phyloP scores from a whole-genome alignment of 1,139 yeast genomes.

The Kurtzmaniella quercitrusa region DNA sequence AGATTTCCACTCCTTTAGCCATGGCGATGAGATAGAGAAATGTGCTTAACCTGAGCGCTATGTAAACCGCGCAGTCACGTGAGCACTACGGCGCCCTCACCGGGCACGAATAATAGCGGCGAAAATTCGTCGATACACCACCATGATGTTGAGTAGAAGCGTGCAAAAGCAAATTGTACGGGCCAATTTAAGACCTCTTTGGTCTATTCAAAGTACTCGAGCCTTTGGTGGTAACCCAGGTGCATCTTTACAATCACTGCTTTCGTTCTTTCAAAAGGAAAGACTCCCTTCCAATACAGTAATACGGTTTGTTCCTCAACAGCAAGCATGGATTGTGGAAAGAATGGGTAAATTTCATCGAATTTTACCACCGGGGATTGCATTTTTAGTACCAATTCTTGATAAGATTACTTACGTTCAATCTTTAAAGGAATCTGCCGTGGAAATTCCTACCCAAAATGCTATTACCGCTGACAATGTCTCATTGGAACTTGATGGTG shows the following conservation, averaged over 20 bases:
- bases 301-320: slow-evolving; percentile 80
- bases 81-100: slow-evolving; percentile 1
- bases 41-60: neutral
- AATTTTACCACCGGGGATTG: slow-evolving; percentile 74
- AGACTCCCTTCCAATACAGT: slow-evolving; percentile 71
- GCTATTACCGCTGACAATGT: slow-evolving; percentile 88
- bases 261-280: slow-evolving; percentile 65
- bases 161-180: neutral
- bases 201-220: neutral
- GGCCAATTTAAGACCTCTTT: neutral
- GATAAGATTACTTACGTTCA: slow-evolving; percentile 81
- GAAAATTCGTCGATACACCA: neutral
- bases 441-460: slow-evolving; percentile 79
- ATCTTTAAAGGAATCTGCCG: slow-evolving; percentile 75
- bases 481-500: slow-evolving; percentile 80
- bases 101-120: neutral
- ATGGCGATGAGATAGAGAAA: slow-evolving; percentile 19
- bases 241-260: slow-evolving; percentile 13
- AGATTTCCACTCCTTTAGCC: slow-evolving; percentile 61
- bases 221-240: slow-evolving; percentile 3
- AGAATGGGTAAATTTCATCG: slow-evolving; percentile 84
- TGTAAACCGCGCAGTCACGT: neutral
- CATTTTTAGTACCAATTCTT: slow-evolving; percentile 64
- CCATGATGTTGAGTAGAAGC: neutral
- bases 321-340: slow-evolving; percentile 88